Evolutionary conservation across 2,329 filamentous ascomycete species (phyloP), one percentile per base, ranked within the genome.

Genomic region (Sclerotinia spermophila): DNA sequence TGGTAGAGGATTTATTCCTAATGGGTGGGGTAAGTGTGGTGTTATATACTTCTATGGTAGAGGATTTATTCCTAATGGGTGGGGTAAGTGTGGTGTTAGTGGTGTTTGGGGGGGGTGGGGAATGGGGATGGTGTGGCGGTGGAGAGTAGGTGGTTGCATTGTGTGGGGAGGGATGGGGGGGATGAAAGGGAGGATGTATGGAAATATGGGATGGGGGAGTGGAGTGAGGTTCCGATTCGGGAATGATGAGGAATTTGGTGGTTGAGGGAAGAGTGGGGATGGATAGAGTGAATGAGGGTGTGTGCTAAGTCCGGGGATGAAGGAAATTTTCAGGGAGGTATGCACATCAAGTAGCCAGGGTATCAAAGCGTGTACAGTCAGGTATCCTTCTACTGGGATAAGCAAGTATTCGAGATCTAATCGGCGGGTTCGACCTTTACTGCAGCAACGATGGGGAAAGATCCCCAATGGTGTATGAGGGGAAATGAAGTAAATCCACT

Each of bases 241-340:
- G 60, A 40, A n/a, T 11, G 19, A 27, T 17, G 27, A 53, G n/a
- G 48, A 53, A 2, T 1, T 27, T 53, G 48, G 27, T 51, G n/a
- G 24, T 7, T 51, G n/a, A 51, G 15, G 45, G 21, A 13, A 40
- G 38, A 40, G 2, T 10, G 38, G 1, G 3, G 15, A 13, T 40
- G 7, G 38, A 13, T 13, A 13, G 15, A 13, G 1, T 13, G 10
- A n/a, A n/a, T n/a, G n/a, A n/a, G 38, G 10, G 4, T 13, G 0
- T 13, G 38, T 40, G 38, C 15, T 40, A 13, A 13, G 4, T 40
- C 10, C 3, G 10, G 38, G 15, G 38, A 13, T 10, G 10, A 13
- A 13, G 38, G 15, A 15, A 40, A 2, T 15, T 40, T 13, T 2
- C 11, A 5, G 11, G 5, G 4, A 3, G 1, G 11, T n/a, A 2